Evolutionary conservation across 1,284 basidiomycete species (phyloP).

Genomic region (Peniophora sp.): DNA sequence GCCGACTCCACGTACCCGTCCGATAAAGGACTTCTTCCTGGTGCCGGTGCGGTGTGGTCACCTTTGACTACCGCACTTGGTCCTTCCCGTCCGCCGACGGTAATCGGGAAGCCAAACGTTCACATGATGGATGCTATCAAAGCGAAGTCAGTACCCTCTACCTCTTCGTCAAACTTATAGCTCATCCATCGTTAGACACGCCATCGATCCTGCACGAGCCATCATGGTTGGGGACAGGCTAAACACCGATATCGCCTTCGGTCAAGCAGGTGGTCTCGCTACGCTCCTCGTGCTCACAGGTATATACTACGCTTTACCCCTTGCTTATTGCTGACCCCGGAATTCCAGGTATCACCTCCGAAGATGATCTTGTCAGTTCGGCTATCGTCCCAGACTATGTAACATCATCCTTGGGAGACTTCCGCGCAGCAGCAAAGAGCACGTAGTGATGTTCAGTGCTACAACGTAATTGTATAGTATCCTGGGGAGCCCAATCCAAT

Average conservation of each 20-base stretch:
- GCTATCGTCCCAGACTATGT: constrained; percentile 77
- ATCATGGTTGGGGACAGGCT: constrained; percentile 96
- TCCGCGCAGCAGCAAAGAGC: constrained; percentile 29
- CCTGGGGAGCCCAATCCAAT: no score
- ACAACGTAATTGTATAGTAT: no score
- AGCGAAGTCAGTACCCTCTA: constrained; percentile 65
- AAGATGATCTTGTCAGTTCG: constrained; percentile 67
- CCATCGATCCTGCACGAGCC: constrained; percentile 79
- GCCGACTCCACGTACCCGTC: constrained; percentile 88
- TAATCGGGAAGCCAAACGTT: constrained; percentile 87
- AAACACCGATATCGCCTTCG: constrained; percentile 93
- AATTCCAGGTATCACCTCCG: constrained; percentile 59
- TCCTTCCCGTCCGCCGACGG: constrained; percentile 49
- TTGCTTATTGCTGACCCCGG: constrained; percentile 1
- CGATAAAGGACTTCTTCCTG: constrained; percentile 76
- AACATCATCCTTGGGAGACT: constrained; percentile 72
- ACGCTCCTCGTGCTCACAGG: constrained; percentile 95
- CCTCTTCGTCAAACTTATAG: background rate
- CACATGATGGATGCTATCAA: constrained; percentile 95
- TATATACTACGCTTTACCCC: constrained; percentile 18
- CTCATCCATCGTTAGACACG: constrained; percentile 45
- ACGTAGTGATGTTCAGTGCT: background rate
- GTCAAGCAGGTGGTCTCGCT: constrained; percentile 75
- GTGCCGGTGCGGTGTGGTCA: constrained; percentile 79
- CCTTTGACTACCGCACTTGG: constrained; percentile 75